Base-by-base conservation (phyloP, 495 filamentous ascomycete species). In the Schizothecium vesticola region DNA sequence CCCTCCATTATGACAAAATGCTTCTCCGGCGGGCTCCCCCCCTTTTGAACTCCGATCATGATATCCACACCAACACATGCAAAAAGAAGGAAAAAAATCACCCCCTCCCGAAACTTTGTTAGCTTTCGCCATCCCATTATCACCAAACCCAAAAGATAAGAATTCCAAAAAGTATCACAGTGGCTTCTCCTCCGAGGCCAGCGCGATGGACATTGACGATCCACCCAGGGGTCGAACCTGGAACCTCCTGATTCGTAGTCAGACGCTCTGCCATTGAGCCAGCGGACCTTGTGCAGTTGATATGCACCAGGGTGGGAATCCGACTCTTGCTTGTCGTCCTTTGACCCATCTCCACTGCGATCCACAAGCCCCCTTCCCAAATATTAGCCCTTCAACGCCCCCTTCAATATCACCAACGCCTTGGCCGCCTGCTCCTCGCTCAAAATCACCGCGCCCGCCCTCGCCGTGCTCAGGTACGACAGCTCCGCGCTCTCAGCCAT, bases 371-470 rank as follows among this genome's bases (percentile, higher is more conserved):
- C 33, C 12, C 16, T n/a, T 19, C 43, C 43, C 2, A n/a, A 51
- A 10, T 33, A 10, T 51, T 19, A 51, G n/a, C 43, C 43, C 43
- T 51, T 51, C 26, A 86, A 72, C 59, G 83, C 72, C 24, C 77
- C 78, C 63, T 79, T 81, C 70, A 97, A 79, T 0, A 91, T 91
- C 65, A 85, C 86, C 72, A 97, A 80, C 0, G 92, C 93, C 62
- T 85, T 84, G 25, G 81, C 80, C 28, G 93, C 80, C 75, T 93
- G 91, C 68, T 89, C 86, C 72, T 88, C 85, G 1, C 86, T 86
- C 66, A 99, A 86, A 70, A 99, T 91, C 10, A 99, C 94, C 3
- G 92, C 94, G 7, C 95, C 95, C 0, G 94, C 93, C 57, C 90
- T 86, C 13, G 93, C 93, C 2, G 94, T 98, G 70, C 88, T 92